Evolutionary conservation across 257 asterid genomes (phyloP).

Genomic region (Nicotiana benthamiana): DNA sequence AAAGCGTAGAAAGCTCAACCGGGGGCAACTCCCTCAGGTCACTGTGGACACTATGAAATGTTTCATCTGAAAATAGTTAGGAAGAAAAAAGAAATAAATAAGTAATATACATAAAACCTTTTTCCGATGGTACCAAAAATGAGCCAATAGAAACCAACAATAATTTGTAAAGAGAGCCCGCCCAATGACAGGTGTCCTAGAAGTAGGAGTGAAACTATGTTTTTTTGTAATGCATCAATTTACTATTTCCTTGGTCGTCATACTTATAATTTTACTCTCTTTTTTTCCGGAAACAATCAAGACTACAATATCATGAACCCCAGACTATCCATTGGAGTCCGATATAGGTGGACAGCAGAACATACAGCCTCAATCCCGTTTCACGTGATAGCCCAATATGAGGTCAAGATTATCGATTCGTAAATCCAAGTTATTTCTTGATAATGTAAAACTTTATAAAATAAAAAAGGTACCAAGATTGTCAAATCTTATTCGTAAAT

Average conservation of each 20-base stretch:
- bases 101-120: neutral
- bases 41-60: slow-evolving; percentile 58
- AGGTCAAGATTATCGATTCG: neutral
- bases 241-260: neutral
- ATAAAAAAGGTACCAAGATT: no score
- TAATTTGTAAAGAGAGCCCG: neutral
- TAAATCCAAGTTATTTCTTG: neutral
- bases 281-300: neutral
- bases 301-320: neutral
- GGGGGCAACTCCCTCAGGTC: slow-evolving; percentile 93
- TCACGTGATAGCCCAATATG: neutral
- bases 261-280: neutral
- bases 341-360: neutral
- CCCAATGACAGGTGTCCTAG: neutral
- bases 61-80: slow-evolving; percentile 46
- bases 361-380: neutral
- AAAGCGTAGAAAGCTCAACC: slow-evolving; percentile 79
- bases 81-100: neutral
- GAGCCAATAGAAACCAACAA: neutral
- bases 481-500: neutral
- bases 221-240: neutral
- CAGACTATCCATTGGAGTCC: neutral
- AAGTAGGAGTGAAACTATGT: neutral
- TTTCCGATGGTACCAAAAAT: neutral
- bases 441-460: no score